A percentile compares a stretch with the other conserved stretches of the same genome.
phyloP scores from a whole-genome alignment of 1,284 basidiomycete species.

The Ceratobasidium sp. region DNA sequence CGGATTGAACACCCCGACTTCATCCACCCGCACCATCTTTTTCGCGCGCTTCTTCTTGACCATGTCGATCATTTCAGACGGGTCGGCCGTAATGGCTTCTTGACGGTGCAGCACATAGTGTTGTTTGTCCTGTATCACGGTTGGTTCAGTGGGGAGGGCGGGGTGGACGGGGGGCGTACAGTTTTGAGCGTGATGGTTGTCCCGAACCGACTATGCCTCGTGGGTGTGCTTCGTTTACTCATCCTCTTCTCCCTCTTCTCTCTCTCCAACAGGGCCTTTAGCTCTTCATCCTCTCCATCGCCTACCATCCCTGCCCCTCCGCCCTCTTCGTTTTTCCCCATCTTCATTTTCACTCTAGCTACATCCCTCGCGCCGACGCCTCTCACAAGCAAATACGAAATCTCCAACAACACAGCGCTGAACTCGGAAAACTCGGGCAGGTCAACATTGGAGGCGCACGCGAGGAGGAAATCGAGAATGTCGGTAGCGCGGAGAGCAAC shows the following conservation, averaged over 20 bases:
- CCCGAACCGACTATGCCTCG: constrained; percentile 92
- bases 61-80: constrained; percentile 81
- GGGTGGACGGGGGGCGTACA: constrained; percentile 43
- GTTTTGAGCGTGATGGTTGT: constrained; percentile 85
- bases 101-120: constrained; percentile 81
- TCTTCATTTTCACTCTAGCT: constrained; percentile 24
- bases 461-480: constrained; percentile 81
- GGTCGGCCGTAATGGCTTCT: constrained; percentile 78
- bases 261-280: constrained; percentile 45
- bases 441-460: constrained; percentile 80
- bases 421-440: constrained; percentile 81
- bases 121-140: constrained; percentile 53
- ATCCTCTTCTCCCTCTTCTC: constrained; percentile 42
- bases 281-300: constrained; percentile 43
- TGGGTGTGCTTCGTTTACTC: constrained; percentile 66
- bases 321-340: not conserved
- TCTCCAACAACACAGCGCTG: constrained; percentile 91
- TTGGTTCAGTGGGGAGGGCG: not conserved
- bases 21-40: constrained; percentile 69
- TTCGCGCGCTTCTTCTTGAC: constrained; percentile 73
- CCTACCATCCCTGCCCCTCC: constrained; percentile 35
- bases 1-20: constrained; percentile 75
- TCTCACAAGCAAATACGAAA: constrained; percentile 86
- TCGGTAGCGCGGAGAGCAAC: constrained; percentile 76
- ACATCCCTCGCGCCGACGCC: constrained; percentile 59